These are phyloP conservation scores for Rubia peregrina DNA, from an alignment of 305 asterid species.

Conservation along the genomic window DNA sequence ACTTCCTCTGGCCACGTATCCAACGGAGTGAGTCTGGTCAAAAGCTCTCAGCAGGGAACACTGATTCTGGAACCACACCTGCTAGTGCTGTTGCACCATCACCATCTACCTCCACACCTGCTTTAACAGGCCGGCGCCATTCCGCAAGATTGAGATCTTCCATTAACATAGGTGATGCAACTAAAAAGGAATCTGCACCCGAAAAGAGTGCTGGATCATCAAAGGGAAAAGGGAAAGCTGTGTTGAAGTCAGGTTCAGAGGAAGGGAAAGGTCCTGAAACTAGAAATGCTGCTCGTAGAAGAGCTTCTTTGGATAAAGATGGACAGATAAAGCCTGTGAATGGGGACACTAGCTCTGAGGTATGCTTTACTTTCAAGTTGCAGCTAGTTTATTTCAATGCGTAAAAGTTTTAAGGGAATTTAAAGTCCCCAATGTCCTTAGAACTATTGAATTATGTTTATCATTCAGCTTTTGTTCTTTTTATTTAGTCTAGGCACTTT, in stretches of 20 bases:
- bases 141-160: conserved; percentile 75
- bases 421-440: neutral
- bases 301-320: conserved; percentile 80
- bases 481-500: too few species aligned
- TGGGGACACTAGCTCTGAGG: conserved; percentile 90
- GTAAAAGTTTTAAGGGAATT: neutral
- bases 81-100: conserved; percentile 45
- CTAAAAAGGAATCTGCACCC: conserved; percentile 47
- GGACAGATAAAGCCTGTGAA: conserved; percentile 61
- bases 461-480: neutral
- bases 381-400: neutral
- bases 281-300: conserved; percentile 74
- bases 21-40: conserved; percentile 75
- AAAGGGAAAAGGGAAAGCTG: conserved; percentile 93
- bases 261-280: conserved; percentile 87
- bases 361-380: conserved; percentile 23
- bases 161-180: conserved; percentile 46
- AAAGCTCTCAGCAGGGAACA: conserved; percentile 57
- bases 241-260: conserved; percentile 63
- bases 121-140: conserved; percentile 57
- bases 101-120: conserved; percentile 62
- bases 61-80: conserved; percentile 55
- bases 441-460: neutral
- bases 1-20: conserved; percentile 91
- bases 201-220: conserved; percentile 56